phyloP scores from a whole-genome alignment of 257 asterid species.

The Solanum ossicruentum region DNA sequence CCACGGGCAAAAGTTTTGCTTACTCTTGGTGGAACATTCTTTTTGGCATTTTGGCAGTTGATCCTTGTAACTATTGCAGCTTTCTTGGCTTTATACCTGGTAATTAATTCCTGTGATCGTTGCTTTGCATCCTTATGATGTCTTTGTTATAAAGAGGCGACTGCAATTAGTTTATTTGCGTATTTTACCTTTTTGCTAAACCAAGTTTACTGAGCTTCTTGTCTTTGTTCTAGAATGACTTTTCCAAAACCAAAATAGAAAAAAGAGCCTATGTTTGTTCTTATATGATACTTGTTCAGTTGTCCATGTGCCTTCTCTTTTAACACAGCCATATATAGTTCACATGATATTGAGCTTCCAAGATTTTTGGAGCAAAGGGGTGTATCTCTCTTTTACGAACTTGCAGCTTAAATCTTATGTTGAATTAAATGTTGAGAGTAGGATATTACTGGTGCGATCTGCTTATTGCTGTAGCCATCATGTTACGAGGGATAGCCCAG shows the following conservation, averaged over 20 bases:
- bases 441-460: neutral
- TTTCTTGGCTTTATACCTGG: constrained; percentile 63
- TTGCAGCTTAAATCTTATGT: neutral
- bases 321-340: neutral
- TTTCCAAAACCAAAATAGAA: neutral
- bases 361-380: neutral
- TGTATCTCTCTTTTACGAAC: neutral
- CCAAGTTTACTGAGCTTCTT: neutral
- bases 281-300: neutral
- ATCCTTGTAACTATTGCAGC: constrained; percentile 54
- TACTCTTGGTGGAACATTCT: constrained; percentile 88
- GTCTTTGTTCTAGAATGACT: neutral
- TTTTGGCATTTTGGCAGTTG: constrained; percentile 80
- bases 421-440: neutral
- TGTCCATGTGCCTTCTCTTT: neutral
- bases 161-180: neutral
- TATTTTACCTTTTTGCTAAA: neutral
- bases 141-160: neutral
- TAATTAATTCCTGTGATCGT: constrained; percentile 12
- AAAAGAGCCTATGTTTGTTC: neutral
- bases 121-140: neutral
- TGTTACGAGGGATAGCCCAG: neutral
- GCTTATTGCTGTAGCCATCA: neutral
- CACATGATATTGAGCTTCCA: neutral
- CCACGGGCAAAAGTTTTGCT: constrained; percentile 82